Evolutionary conservation across 805 yeast genomes (phyloP), one percentile per base, ranked within the genome.

Genomic region (Schwanniomyces polymorphus): DNA sequence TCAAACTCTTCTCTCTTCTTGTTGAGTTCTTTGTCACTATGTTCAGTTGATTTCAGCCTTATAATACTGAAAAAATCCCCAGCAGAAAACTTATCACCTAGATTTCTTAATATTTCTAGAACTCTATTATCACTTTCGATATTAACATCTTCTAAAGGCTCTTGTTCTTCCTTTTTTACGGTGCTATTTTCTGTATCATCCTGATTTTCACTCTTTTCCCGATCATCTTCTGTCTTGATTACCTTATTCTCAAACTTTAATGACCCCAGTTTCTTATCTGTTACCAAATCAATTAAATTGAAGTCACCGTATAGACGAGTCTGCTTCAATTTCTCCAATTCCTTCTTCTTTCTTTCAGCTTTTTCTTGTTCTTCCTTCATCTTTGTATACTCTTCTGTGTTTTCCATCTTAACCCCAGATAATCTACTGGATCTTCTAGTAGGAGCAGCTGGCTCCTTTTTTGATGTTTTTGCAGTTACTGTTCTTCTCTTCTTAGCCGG

Each of bases 391-490:
- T 70, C 74, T 38, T 67, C 74, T 6, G 78, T 70, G 43, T 76
- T 80, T 48, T 84, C 91, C 45, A 77, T 61, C 49, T 80, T 74
- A 1, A 82, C 76, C 1, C 97, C 97, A 4, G 89, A 88, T 21
- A 91, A 59, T 53, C 97, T 74, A 42, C 90, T 75, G 0, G 97
- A 90, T 50, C 91, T 76, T 60, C 97, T 75, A 1, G 84, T 73
- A 0, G 96, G 95, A 12, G 73, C 59, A 1, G 50, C 46, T 17
- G 55, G 47, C 28, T 63, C 58, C 33, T 57, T 60, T 11, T 52
- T 56, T 10, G 47, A 52, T 10, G 64, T 67, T 58, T 34, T 60
- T 59, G 58, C 41, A 28, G 48, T 47, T 27, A 45, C 18, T 42
- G 52, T 53, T 59, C 29, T 56, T 60, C 47, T 59, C 65, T 55